Evolutionary conservation across 1,284 basidiomycete genomes (phyloP).

Genomic region (Ceratobasidium sp.): DNA sequence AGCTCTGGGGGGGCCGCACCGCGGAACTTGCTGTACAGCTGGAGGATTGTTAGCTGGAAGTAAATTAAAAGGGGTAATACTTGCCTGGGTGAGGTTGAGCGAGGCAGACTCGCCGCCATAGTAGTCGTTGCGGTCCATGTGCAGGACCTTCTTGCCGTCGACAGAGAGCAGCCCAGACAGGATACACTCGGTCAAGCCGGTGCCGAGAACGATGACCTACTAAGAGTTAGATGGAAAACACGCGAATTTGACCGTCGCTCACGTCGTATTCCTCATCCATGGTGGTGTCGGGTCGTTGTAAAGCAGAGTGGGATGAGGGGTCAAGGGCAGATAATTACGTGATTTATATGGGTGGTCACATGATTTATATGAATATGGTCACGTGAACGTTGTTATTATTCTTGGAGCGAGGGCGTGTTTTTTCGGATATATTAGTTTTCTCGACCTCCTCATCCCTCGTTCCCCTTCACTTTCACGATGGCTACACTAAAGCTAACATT

Average conservation of each 20-base stretch:
- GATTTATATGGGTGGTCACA: constrained; percentile 19
- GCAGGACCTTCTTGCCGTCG: constrained; percentile 99
- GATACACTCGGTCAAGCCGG: constrained; percentile 97
- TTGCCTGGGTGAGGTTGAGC: constrained; percentile 93
- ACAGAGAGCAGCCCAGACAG: constrained; percentile 95
- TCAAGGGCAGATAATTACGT: constrained; percentile 30
- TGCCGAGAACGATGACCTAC: constrained; percentile 92
- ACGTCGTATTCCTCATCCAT: constrained; percentile 94
- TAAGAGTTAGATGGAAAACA: constrained; percentile 38
- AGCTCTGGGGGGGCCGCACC: constrained; percentile 75
- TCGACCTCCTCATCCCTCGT: constrained; percentile 6
- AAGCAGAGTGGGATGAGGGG: neutral
- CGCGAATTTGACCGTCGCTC: constrained; percentile 46
- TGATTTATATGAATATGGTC: constrained; percentile 11
- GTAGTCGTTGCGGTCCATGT: constrained; percentile 99
- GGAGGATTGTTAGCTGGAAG: constrained; percentile 38
- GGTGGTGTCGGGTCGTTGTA: constrained; percentile 35
- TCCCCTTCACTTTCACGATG: constrained; percentile 16
- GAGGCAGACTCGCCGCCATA: constrained; percentile 98
- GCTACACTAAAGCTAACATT: constrained; percentile 26
- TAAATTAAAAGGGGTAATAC: constrained; percentile 46
- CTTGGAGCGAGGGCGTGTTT: neutral
- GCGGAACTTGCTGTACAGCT: constrained; percentile 98
- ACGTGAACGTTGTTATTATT: constrained; percentile 18
- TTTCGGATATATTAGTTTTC: neutral